Base-by-base conservation (phyloP, 345 rosid species). In the Abelmoschus esculentus region DNA sequence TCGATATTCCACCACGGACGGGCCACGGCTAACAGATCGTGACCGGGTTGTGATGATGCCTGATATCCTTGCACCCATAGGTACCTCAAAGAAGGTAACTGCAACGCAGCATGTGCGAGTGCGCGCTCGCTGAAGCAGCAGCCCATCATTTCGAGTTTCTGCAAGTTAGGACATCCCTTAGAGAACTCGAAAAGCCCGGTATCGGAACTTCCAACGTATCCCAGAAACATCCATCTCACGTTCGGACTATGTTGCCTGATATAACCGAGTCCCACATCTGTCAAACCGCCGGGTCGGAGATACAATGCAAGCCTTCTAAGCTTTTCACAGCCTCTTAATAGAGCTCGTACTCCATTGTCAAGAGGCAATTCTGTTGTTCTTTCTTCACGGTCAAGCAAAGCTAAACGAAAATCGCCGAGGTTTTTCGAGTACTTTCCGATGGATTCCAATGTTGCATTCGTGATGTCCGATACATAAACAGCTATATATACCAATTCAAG, bases 1-100 rank as follows among this genome's bases (percentile, higher is more conserved):
- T 95, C 99, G 0, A 95, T 91, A 70, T 95, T 95, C 99, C 99
- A 95, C 72, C 76, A 88, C 1, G 99, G 99, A 58, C 98, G 84
- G 72, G 81, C 86, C 99, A 95, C 91, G 36, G 81, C 66, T 74
- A 82, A 64, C 40, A 95, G 81, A 73, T 85, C 98, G 47, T 69
- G 85, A 31, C 90, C 87, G 0, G 75, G 58, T 15, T 65, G 2
- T 5, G 92, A 49, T 6, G 93, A 49, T 67, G 76, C 83, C 82
- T 87, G 71, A 52, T 91, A 95, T 0, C 99, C 98, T 74, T 95
- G 98, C 67, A 95, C 97, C 99, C 99, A 95, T 40, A 95, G 71
- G 71, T 90, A 95, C 80, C 99, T 90, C 73, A 95, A 75, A 38
- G 96, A 88, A 66, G 86, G 71, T 73, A 95, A 69, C 32, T 83